Conservation (phyloP, 108 stramenopile genomes). For the Hondaea fermentalgiana region DNA sequence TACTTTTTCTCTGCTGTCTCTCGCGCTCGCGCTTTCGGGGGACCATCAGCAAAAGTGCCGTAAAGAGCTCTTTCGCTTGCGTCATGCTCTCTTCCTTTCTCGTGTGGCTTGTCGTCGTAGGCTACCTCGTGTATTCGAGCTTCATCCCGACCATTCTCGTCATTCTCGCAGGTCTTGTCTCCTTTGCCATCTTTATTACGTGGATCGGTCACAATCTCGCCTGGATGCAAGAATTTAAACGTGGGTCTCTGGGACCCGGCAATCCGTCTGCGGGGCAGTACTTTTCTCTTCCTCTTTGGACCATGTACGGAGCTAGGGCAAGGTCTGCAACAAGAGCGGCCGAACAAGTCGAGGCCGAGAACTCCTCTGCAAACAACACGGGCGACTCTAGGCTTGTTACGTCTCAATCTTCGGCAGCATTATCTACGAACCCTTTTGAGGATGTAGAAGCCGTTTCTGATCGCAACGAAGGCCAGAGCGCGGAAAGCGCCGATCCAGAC, state of each 20-base stretch:
- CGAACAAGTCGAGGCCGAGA: no score
- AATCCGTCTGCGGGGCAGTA: not conserved
- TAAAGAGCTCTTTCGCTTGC: not conserved
- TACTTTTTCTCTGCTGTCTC: not conserved
- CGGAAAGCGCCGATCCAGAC: not conserved
- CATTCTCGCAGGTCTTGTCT: not conserved
- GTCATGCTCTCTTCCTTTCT: not conserved
- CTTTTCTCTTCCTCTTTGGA: no score
- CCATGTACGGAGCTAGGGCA: no score
- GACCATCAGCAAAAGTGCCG: not conserved
- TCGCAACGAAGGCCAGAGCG: not conserved
- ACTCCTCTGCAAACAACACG: no score
- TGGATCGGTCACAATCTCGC: not conserved
- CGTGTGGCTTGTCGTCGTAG: not conserved
- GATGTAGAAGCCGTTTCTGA: not conserved
- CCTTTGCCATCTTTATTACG: not conserved
- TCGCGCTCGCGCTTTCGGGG: not conserved
- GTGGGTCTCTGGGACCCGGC: not conserved
- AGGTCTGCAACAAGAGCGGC: no score
- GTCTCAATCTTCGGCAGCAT: no score
- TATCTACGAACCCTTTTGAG: not conserved
- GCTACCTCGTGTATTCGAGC: conserved; percentile 9
- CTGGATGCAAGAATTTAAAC: not conserved
- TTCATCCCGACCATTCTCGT: conserved; percentile 6
- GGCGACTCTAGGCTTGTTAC: no score